These are phyloP conservation scores for Pythium guiyangense DNA, from an alignment of 352 stramenopile genomes.

Conservation along the genomic window DNA sequence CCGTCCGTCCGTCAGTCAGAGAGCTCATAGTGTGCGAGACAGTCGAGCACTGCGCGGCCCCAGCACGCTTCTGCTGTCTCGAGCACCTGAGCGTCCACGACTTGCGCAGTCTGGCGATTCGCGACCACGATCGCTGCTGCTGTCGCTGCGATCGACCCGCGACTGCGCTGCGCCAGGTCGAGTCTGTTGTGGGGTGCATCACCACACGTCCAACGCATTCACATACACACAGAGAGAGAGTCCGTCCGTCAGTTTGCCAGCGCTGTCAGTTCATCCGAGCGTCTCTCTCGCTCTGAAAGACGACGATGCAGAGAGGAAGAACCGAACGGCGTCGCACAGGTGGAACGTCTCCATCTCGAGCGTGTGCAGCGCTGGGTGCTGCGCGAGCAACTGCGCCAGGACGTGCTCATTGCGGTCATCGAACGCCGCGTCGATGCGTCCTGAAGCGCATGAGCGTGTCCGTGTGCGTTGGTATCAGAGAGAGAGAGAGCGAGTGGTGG, in stretches of 20 bases:
- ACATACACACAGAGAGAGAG: neutral
- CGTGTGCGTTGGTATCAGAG: too few relatives aligned
- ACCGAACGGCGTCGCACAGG: slow-evolving; percentile 22
- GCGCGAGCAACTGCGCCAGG: slow-evolving; percentile 23
- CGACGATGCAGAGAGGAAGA: neutral
- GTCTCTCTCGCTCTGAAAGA: too few relatives aligned
- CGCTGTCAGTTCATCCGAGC: too few relatives aligned
- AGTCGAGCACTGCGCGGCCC: slow-evolving; percentile 28
- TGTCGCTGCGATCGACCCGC: slow-evolving; percentile 29
- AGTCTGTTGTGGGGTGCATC: slow-evolving; percentile 25
- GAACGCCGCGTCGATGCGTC: slow-evolving; percentile 38
- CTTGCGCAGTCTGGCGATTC: slow-evolving; percentile 36
- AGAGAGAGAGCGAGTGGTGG: too few relatives aligned
- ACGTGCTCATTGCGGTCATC: slow-evolving; percentile 61
- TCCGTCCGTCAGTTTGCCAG: neutral
- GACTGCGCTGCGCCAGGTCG: slow-evolving; percentile 41
- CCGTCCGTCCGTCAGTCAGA: too few relatives aligned
- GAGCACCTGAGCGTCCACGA: slow-evolving; percentile 28
- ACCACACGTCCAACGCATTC: too few relatives aligned
- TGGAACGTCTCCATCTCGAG: slow-evolving; percentile 80
- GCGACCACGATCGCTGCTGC: slow-evolving; percentile 36
- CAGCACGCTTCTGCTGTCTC: slow-evolving; percentile 28
- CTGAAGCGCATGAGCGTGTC: too few relatives aligned
- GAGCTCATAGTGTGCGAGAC: too few relatives aligned
- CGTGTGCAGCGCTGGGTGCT: slow-evolving; percentile 28